Evolutionary conservation across 305 asterid species (phyloP).

Genomic region (Rubia occidens): DNA sequence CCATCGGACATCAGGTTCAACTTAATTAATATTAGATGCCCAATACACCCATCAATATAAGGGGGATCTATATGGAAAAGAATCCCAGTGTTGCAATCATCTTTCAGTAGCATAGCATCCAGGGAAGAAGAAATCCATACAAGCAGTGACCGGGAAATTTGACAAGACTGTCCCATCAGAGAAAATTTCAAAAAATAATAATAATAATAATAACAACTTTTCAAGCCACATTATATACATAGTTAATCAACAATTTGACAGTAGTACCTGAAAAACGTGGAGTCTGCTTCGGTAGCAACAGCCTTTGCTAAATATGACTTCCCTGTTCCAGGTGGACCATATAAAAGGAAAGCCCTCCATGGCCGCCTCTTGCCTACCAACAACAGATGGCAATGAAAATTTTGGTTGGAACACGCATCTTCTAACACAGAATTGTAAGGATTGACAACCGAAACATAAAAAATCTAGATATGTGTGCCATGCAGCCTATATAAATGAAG

Average conservation of each 20-base stretch:
- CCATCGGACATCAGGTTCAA: background rate
- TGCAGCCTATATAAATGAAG: background rate
- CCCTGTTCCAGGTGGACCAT: constrained; percentile 99
- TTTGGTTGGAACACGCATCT: background rate
- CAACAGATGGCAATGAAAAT: constrained; percentile 2
- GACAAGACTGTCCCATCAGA: background rate
- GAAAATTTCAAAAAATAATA: background rate
- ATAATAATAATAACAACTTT: background rate
- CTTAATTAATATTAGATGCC: background rate
- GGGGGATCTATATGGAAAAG: background rate
- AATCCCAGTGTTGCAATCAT: background rate
- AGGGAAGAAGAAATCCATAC: background rate
- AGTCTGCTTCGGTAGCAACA: constrained; percentile 97
- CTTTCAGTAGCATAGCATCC: background rate
- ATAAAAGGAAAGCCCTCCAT: constrained; percentile 95
- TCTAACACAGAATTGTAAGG: background rate
- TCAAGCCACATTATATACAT: background rate
- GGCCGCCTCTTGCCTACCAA: constrained; percentile 87
- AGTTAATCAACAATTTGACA: background rate
- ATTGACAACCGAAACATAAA: background rate
- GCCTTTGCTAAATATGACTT: constrained; percentile 97
- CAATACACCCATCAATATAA: background rate
- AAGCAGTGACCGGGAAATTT: background rate
- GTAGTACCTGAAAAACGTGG: constrained; percentile 81
- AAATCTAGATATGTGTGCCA: background rate